phyloP scores from a whole-genome alignment of 2,329 filamentous ascomycete species.

The Xylaria sp. region DNA sequence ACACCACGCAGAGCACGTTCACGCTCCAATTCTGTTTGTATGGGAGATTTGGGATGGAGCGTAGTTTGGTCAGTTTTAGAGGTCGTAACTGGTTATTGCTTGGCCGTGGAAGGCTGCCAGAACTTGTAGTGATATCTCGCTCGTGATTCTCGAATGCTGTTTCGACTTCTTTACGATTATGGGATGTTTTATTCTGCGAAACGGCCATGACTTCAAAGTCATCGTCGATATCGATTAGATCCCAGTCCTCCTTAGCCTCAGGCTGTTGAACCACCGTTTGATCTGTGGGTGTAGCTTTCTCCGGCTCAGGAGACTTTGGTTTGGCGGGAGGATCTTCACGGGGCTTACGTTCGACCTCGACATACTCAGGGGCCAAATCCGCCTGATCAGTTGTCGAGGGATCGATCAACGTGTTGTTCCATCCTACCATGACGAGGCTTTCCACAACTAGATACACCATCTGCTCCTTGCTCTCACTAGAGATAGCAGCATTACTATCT shows the following conservation, averaged over 20 bases:
- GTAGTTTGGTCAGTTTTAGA: conserved; percentile 63
- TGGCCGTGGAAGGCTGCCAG: conserved; percentile 50
- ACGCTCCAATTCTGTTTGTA: conserved; percentile 69
- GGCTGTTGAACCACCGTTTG: conserved; percentile 14
- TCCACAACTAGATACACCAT: conserved; percentile 61
- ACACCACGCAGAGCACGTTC: conserved; percentile 65
- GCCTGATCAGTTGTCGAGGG: conserved; percentile 33
- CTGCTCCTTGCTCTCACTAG: conserved; percentile 29
- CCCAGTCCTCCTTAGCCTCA: conserved; percentile 23
- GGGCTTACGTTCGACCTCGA: conserved; percentile 7
- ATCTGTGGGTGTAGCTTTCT: background rate
- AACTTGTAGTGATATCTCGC: conserved; percentile 28
- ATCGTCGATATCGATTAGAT: conserved; percentile 49
- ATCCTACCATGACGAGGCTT: conserved; percentile 59
- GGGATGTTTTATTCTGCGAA: conserved; percentile 38
- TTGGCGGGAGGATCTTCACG: background rate
- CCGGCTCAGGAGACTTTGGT: background rate
- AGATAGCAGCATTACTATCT: conserved; percentile 23
- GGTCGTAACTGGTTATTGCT: conserved; percentile 57
- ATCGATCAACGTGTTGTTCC: conserved; percentile 57
- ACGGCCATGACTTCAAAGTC: conserved; percentile 55
- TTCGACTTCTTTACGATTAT: conserved; percentile 40
- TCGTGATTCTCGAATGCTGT: conserved; percentile 14
- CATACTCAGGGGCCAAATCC: conserved; percentile 9
- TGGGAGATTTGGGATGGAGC: conserved; percentile 62